Evolutionary conservation across 208 protist species (phyloP).

Genomic region (Wallacemonas rigidus): DNA sequence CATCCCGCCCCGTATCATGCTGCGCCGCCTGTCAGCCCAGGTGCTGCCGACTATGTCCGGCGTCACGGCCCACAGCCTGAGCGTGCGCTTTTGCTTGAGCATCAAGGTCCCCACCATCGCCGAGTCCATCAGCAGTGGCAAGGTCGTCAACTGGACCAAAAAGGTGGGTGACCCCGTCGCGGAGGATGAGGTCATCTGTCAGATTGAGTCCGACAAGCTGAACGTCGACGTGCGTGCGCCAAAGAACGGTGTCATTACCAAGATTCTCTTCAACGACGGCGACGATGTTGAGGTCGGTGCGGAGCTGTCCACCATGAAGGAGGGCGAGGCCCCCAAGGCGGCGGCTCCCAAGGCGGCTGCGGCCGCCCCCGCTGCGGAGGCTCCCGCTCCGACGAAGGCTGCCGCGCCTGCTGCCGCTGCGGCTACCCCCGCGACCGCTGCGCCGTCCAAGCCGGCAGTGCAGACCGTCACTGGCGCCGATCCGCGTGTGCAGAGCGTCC

Average conservation of each 20-base stretch:
- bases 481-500: slow-evolving; percentile 80
- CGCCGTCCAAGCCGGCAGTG: slow-evolving; percentile 21
- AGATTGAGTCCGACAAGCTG: slow-evolving; percentile 99
- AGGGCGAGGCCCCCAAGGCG: slow-evolving; percentile 41
- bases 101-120: slow-evolving; percentile 96
- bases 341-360: slow-evolving; percentile 19
- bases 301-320: slow-evolving; percentile 89
- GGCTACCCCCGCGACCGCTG: slow-evolving; percentile 33
- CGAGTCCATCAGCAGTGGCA: slow-evolving; percentile 98
- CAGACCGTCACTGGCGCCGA: slow-evolving; percentile 51
- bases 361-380: slow-evolving; percentile 25
- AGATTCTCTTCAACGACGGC: slow-evolving; percentile 88
- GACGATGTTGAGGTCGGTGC: slow-evolving; percentile 92
- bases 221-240: slow-evolving; percentile 95
- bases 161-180: slow-evolving; percentile 95
- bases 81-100: slow-evolving; percentile 86
- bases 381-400: slow-evolving; percentile 4
- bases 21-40: slow-evolving; percentile 58
- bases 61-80: slow-evolving; percentile 30
- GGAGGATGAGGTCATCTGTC: slow-evolving; percentile 96
- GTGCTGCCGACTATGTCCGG: slow-evolving; percentile 30
- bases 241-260: slow-evolving; percentile 89
- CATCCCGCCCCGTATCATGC: not conserved
- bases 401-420: slow-evolving; percentile 17
- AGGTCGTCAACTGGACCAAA: slow-evolving; percentile 95